A percentile compares a stretch with the other conserved stretches of the same genome.
These are phyloP conservation scores for Sphaerosporella brunnea DNA, from an alignment of 495 filamentous ascomycete species.

Conservation along the genomic window DNA sequence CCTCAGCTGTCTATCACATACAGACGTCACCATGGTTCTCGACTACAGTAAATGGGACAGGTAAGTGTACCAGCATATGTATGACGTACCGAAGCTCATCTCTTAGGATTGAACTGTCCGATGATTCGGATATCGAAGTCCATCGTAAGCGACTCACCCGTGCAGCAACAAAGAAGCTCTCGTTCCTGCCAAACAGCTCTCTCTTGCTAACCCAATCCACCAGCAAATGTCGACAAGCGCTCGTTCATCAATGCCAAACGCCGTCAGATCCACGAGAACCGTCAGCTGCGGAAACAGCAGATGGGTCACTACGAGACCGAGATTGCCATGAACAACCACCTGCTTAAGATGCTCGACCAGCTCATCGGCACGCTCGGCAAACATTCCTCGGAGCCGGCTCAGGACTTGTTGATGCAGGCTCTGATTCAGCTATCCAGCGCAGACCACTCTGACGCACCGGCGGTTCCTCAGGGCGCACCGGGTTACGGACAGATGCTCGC, in stretches of 20 bases:
- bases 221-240: conserved; percentile 89
- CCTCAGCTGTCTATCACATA: no score
- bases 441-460: conserved; percentile 45
- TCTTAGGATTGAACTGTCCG: conserved; percentile 60
- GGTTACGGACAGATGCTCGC: conserved; percentile 95
- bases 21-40: conserved; percentile 20
- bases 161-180: no score
- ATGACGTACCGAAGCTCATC: conserved; percentile 2
- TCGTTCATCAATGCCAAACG: conserved; percentile 98
- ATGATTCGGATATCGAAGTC: conserved; percentile 95
- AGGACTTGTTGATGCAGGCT: conserved; percentile 66
- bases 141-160: conserved; percentile 36
- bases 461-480: conserved; percentile 55
- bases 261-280: conserved; percentile 83
- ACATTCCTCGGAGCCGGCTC: conserved; percentile 46
- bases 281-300: conserved; percentile 62
- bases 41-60: conserved; percentile 27
- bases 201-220: neutral
- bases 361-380: conserved; percentile 52
- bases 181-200: no score
- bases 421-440: conserved; percentile 60
- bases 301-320: conserved; percentile 89
- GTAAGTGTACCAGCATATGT: conserved; percentile 10
- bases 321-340: conserved; percentile 75
- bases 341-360: conserved; percentile 62